Percentiles rank a stretch among this genome's conserved stretches.
These are phyloP conservation scores for Lasiosphaeriaceae sp. DNA, from an alignment of 495 filamentous ascomycete species.

Conservation along the genomic window DNA sequence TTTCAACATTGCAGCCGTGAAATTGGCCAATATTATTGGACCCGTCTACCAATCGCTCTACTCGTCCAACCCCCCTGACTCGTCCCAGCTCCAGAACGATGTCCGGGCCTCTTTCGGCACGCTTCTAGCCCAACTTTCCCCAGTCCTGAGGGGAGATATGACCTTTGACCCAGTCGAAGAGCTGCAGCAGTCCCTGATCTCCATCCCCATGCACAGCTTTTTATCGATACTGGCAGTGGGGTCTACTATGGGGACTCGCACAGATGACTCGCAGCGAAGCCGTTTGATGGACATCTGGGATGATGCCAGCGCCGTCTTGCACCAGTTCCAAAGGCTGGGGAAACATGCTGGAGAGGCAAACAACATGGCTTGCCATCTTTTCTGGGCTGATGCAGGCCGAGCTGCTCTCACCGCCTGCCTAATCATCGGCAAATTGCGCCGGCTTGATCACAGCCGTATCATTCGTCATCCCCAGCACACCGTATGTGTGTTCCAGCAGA, in stretches of 20 bases:
- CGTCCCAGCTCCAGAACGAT: neutral
- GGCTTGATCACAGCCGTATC: neutral
- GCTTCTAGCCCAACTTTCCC: constrained; percentile 6
- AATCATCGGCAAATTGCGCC: constrained; percentile 6
- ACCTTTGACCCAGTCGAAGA: constrained; percentile 6
- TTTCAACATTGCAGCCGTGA: constrained; percentile 11
- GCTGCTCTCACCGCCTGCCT: constrained; percentile 13
- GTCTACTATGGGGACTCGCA: neutral
- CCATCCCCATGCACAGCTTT: constrained; percentile 12
- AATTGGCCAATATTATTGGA: constrained; percentile 12
- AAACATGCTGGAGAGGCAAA: neutral
- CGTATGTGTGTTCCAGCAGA: constrained; percentile 8
- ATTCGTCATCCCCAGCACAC: constrained; percentile 11
- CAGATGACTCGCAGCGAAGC: constrained; percentile 2
- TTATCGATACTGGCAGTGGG: constrained; percentile 8
- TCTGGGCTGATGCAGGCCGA: constrained; percentile 17
- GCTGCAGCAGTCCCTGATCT: constrained; percentile 16
- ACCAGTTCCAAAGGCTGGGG: constrained; percentile 18
- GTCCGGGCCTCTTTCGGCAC: constrained; percentile 4
- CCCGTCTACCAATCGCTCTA: constrained; percentile 15
- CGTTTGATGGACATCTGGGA: constrained; percentile 20
- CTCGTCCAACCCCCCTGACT: constrained; percentile 4
- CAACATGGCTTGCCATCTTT: constrained; percentile 11
- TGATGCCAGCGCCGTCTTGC: constrained; percentile 9
- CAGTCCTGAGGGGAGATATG: neutral